Base-by-base conservation (phyloP, 257 asterid species). In the Nicotiana obtusifolia region DNA sequence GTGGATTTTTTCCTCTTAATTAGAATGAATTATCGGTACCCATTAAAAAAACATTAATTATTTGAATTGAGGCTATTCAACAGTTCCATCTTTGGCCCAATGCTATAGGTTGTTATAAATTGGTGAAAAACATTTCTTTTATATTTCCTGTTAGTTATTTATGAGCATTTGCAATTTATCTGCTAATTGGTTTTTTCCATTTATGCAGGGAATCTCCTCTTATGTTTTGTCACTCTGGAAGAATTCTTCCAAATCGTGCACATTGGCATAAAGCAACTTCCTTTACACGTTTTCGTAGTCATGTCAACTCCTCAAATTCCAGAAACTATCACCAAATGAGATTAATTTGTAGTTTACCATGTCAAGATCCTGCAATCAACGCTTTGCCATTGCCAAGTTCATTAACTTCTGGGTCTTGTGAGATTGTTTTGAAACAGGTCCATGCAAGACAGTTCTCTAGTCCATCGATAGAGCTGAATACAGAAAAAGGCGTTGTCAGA, bases 401-500 rank as follows among this genome's bases (percentile, higher is more conserved):
- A 13, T 60, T 60, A 59, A 19, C 28, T 24, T 82, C 66, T 61
- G 77, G 84, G 85, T 81, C 84, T 44, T 78, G 7, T 20, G 61
- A 64, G 83, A n/a, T 80, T 10, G 86, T 80, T 84, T 67, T 81
- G 65, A 78, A 64, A 75, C 69, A 83, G 83, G 73, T 84, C 62
- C 87, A 86, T 82, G 88, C 81, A 82, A 91, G 88, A 83, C 78
- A 52, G 44, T 61, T 87, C 62, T 82, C 83, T 67, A 86, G 82
- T 83, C 86, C 89, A 78, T 86, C 97, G 4, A 14, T 93, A 83
- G 97, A 91, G 89, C 87, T 94, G 89, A 90, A 88, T 83, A 83
- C 90, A 1, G 92, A 89, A 78, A 85, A 84, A 73, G 97, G 86
- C 73, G 88, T 89, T 78, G 88, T 94, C 85, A 91, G 97, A 84